Evolutionary conservation across 2,329 filamentous ascomycete species (phyloP).

Genomic region (Ilyonectria mors-panacis): DNA sequence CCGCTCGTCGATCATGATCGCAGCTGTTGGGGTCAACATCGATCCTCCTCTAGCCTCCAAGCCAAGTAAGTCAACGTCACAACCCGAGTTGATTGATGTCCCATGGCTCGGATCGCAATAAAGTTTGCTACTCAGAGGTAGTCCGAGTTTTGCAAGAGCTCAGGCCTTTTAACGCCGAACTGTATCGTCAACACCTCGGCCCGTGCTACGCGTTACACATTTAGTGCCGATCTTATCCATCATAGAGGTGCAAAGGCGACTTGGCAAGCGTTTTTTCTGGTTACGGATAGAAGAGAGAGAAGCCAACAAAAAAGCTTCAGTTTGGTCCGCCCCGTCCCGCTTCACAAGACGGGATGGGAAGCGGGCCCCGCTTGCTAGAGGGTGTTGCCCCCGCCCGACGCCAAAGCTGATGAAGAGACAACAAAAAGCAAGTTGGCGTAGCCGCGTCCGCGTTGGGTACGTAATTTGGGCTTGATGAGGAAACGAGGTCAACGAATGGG

Average conservation of each 20-base stretch:
- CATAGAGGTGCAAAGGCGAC: not conserved
- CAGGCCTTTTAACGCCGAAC: not conserved
- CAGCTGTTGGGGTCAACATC: not conserved
- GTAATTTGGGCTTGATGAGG: constrained; percentile 31
- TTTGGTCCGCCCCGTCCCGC: constrained; percentile 37
- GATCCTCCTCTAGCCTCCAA: not conserved
- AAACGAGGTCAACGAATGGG: constrained; percentile 23
- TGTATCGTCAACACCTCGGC: not conserved
- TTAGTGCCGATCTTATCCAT: constrained; percentile 16
- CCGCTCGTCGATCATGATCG: constrained; percentile 15
- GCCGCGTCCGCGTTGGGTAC: constrained; percentile 22
- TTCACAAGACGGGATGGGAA: constrained; percentile 26
- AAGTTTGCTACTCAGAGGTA: constrained; percentile 3
- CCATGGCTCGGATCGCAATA: not conserved
- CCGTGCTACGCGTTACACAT: constrained; percentile 2
- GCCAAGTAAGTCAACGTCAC: not conserved
- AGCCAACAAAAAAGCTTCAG: constrained; percentile 14
- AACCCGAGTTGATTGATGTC: not conserved
- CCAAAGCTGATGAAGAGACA: constrained; percentile 38
- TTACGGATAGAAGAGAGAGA: constrained; percentile 15
- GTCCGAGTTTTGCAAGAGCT: not conserved
- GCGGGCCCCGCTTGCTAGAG: constrained; percentile 22
- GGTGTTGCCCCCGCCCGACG: constrained; percentile 18
- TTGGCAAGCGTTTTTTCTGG: constrained; percentile 9
- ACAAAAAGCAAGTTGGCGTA: constrained; percentile 37